phyloP scores from a whole-genome alignment of 805 yeast species.

The Hyphopichia homilentoma region DNA sequence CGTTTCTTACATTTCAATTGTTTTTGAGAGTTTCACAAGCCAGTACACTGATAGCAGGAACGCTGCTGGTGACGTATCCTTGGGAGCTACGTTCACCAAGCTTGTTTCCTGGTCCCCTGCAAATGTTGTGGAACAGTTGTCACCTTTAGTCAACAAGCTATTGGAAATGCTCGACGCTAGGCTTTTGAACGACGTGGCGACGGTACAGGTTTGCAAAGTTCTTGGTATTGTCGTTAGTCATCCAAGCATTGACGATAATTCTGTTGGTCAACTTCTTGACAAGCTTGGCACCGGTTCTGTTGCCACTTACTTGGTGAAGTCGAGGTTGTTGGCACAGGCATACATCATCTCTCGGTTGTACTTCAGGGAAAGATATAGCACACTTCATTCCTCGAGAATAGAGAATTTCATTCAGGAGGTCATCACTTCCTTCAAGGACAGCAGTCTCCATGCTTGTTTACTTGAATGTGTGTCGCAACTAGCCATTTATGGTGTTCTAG shows the following conservation, averaged over 20 bases:
- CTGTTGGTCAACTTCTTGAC: constrained; percentile 6
- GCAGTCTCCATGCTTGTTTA: constrained; percentile 19
- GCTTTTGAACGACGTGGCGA: constrained; percentile 16
- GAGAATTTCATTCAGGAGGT: constrained; percentile 9
- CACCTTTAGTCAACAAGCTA: constrained; percentile 15
- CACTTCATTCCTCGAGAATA: constrained; percentile 10
- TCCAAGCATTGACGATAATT: constrained; percentile 14
- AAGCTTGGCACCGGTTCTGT: constrained; percentile 6
- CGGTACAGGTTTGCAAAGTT: constrained; percentile 36
- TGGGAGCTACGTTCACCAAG: constrained; percentile 34
- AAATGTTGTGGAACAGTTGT: constrained; percentile 17
- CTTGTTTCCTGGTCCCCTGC: constrained; percentile 31
- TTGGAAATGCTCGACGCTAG: constrained; percentile 19
- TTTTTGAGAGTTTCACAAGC: constrained; percentile 34
- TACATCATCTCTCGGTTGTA: constrained; percentile 46
- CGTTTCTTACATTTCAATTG: constrained; percentile 21
- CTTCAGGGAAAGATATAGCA: constrained; percentile 23
- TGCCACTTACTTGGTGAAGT: constrained; percentile 13
- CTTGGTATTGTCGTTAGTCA: constrained; percentile 51
- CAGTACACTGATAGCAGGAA: constrained; percentile 11
- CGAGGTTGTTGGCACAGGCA: constrained; percentile 32
- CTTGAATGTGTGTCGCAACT: constrained; percentile 43
- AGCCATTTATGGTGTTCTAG: constrained; percentile 43
- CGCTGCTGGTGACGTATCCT: constrained; percentile 19
- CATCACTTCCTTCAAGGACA: constrained; percentile 14